Percentiles rank a stretch among this genome's conserved stretches.
Evolutionary conservation across 129 eudicot species (phyloP).

Genomic region (Centaurea solstitialis): DNA sequence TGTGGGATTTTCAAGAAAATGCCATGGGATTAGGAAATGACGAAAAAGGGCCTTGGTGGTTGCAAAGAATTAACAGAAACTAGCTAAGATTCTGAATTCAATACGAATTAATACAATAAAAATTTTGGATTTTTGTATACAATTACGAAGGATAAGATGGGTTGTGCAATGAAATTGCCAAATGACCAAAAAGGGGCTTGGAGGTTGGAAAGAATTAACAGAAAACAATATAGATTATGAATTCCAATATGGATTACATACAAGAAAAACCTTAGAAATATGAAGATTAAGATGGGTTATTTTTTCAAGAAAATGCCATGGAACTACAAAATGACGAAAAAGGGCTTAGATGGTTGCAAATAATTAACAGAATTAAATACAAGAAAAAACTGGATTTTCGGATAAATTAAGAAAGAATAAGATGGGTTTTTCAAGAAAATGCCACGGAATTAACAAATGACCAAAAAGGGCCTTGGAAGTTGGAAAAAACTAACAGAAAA

Average conservation of each 20-base stretch:
- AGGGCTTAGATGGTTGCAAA: not conserved
- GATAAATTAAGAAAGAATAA: not conserved
- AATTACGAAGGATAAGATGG: not conserved
- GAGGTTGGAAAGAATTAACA: not conserved
- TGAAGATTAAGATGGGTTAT: not conserved
- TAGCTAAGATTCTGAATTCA: not conserved
- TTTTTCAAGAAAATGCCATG: too few relatives aligned
- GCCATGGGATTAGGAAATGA: constrained; percentile 5
- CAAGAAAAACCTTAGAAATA: too few relatives aligned
- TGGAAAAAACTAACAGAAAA: not conserved
- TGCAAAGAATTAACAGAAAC: not conserved
- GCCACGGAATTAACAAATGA: constrained; percentile 8
- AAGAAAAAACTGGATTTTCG: not conserved
- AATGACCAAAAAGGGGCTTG: not conserved
- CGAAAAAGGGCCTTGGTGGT: not conserved
- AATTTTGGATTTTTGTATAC: too few relatives aligned
- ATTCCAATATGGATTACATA: too few relatives aligned
- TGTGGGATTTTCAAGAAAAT: not conserved
- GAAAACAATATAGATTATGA: not conserved
- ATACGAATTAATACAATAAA: too few relatives aligned
- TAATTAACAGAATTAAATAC: too few relatives aligned
- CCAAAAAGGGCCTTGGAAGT: not conserved
- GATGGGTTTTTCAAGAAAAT: not conserved
- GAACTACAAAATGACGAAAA: too few relatives aligned
- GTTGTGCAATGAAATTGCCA: too few relatives aligned